Base-by-base conservation (phyloP, 208 protist genomes). In the Leishmania braziliensis region DNA sequence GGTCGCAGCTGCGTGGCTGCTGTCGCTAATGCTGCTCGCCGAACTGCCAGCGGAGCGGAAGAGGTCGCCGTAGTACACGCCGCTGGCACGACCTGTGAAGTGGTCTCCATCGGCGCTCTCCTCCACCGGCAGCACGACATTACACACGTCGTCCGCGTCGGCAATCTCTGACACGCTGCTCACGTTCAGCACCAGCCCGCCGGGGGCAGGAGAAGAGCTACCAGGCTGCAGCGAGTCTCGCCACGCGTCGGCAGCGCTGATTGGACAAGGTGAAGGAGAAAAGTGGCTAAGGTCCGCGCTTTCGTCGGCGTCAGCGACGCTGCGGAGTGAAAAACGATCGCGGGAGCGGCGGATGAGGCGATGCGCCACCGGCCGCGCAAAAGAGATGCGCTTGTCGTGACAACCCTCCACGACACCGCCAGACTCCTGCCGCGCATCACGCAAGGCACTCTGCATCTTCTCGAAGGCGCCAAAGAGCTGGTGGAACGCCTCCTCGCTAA, bases 41-140 rank as follows among this genome's bases (percentile, higher is more conserved):
- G 79, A 79, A 43, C 72, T 62, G n/a, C 74, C 66, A 18, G 79
- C 68, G 46, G 79, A 62, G 53, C 74, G 84, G 68, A 88, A 77
- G 56, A 89, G 39, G 53, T 81, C 77, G 20, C 90, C 90, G 75
- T 93, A 93, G 78, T 88, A 92, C 6, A 92, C 84, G 50, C 90
- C 90, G 74, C 90, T 94, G 18, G 84, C 86, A 1, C 90, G 78
- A 14, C 84, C 86, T 3, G 81, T 89, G 72, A 89, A 91, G n/a
- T 78, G 74, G 10, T 86, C 86, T n/a, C 56, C 86, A 60, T 51
- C 70, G 33, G 46, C 39, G 39, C 56, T 68, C 48, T 87, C 71
- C 70, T 75, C 71, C 1, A 85, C 82, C 0, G 82, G 82, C 58
- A 85, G 65, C 81, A 66, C 70, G 48, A 77, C 46, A 18, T 60